Evolutionary conservation across 441 rosid genomes (phyloP), one percentile per base, ranked within the genome.

Genomic region (Viola pubescens): DNA sequence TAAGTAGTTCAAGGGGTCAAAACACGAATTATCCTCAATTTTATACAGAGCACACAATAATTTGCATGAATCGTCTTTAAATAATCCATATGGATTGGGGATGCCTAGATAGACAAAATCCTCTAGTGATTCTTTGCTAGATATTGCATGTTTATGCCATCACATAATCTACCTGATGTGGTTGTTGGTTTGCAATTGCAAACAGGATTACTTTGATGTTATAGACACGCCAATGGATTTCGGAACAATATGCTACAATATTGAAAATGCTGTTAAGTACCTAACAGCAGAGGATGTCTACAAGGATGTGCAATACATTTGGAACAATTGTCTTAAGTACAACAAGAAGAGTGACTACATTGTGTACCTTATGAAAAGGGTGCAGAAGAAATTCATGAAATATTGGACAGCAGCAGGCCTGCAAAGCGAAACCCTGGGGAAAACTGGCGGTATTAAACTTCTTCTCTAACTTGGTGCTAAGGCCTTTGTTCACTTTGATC

Each of bases 321-420:
- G 87, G 88, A 75, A 70, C 34, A 80, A 82, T 62, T 82, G 80
- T 65, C 46, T 47, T 62, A 80, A 76, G 70, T 76, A 63, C 50
- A 72, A 76, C 67, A 76, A 72, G 52, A 82, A 82, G 69, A 83
- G 83, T 56, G 85, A 82, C 73, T 80, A 74, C 66, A 82, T 80
- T 48, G 61, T 82, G 60, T 75, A 78, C 69, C 77, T 82, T 55
- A 74, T 76, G 81, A 82, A 76, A 65, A 72, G 77, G 54, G 83
- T 78, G 60, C 78, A 78, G 81, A 82, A 82, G 75, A 82, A 77
- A 60, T 80, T 82, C 64, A 76, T 76, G 77, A 82, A 80, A 69
- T 74, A 73, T 61, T 76, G 87, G 83, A 73, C 70, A 0, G 69
- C 77, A 12, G 76, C 82, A 54, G 79, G 82, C 62, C 56, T 82